Evolutionary conservation across 2,329 filamentous ascomycete species (phyloP).

Genomic region (Chlorencoelia australis): DNA sequence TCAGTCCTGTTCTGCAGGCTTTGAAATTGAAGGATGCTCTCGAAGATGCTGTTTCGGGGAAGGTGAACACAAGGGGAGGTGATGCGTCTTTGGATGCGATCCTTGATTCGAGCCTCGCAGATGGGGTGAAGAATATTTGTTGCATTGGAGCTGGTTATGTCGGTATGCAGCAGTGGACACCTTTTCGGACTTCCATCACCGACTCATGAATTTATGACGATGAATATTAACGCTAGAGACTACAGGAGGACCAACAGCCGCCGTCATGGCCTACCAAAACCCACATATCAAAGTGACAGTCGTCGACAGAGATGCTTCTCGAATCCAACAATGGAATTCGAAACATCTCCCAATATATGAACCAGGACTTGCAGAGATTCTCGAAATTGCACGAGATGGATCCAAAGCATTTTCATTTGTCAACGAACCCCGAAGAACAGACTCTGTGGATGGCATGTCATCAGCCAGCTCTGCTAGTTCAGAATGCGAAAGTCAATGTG

Average conservation of each 20-base stretch:
- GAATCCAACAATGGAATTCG: slow-evolving; percentile 66
- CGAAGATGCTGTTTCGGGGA: slow-evolving; percentile 7
- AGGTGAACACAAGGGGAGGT: slow-evolving; percentile 1
- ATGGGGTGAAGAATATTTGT: slow-evolving; percentile 48
- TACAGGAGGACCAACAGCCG: slow-evolving; percentile 60
- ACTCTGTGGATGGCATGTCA: slow-evolving; percentile 24
- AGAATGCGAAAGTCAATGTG: slow-evolving; percentile 26
- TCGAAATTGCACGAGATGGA: slow-evolving; percentile 53
- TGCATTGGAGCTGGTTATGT: slow-evolving; percentile 70
- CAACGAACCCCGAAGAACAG: slow-evolving; percentile 28
- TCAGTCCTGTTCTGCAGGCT: slow-evolving; percentile 33
- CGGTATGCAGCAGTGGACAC: slow-evolving; percentile 39
- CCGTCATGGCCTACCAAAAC: slow-evolving; percentile 65
- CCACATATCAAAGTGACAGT: slow-evolving; percentile 62
- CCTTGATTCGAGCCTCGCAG: not conserved
- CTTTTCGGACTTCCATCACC: not conserved
- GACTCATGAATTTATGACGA: not conserved
- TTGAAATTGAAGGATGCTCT: slow-evolving; percentile 17
- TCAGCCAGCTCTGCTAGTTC: slow-evolving; percentile 25
- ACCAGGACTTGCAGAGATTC: slow-evolving; percentile 58
- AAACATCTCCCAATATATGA: slow-evolving; percentile 67
- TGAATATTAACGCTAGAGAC: not conserved
- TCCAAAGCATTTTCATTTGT: slow-evolving; percentile 34
- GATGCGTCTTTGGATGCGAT: slow-evolving; percentile 5
- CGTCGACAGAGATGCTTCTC: slow-evolving; percentile 56